These are phyloP conservation scores for Cymbopogon flexuosus DNA, from an alignment of 202 grass and related monocot species.

Conservation along the genomic window DNA sequence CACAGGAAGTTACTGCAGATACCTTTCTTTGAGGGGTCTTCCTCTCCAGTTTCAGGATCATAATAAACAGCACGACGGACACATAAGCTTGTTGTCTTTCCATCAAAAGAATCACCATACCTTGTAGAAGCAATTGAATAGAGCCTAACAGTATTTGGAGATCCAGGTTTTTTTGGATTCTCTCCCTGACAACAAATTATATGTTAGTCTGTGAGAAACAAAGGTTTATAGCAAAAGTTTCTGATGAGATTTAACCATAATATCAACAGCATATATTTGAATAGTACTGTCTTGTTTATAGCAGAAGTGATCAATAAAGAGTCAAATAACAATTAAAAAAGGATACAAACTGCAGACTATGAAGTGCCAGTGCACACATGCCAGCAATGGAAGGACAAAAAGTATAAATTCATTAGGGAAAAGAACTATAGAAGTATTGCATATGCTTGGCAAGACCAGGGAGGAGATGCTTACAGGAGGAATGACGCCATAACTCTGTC, in stretches of 20 bases:
- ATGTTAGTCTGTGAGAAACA: too few relatives aligned
- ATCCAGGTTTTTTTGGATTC: slow-evolving; percentile 84
- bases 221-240: too few relatives aligned
- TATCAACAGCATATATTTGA: not conserved
- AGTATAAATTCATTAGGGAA: not conserved
- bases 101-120: slow-evolving; percentile 89
- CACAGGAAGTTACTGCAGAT: slow-evolving; percentile 95
- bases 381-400: not conserved
- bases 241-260: not conserved
- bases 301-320: not conserved
- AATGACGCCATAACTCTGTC: slow-evolving; percentile 86
- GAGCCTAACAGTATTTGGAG: slow-evolving; percentile 71
- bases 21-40: slow-evolving; percentile 78
- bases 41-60: slow-evolving; percentile 79
- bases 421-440: not conserved
- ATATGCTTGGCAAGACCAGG: slow-evolving; percentile 5
- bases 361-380: not conserved
- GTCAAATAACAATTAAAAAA: not conserved
- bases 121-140: slow-evolving; percentile 95
- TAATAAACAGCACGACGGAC: slow-evolving; percentile 86
- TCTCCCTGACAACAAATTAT: slow-evolving; percentile 47
- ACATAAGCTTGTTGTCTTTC: slow-evolving; percentile 71
- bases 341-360: not conserved
- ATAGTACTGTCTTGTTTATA: not conserved
- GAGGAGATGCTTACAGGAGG: slow-evolving; percentile 57